Evolutionary conservation across 805 yeast genomes (phyloP).

Genomic region (Candida insectorum): DNA sequence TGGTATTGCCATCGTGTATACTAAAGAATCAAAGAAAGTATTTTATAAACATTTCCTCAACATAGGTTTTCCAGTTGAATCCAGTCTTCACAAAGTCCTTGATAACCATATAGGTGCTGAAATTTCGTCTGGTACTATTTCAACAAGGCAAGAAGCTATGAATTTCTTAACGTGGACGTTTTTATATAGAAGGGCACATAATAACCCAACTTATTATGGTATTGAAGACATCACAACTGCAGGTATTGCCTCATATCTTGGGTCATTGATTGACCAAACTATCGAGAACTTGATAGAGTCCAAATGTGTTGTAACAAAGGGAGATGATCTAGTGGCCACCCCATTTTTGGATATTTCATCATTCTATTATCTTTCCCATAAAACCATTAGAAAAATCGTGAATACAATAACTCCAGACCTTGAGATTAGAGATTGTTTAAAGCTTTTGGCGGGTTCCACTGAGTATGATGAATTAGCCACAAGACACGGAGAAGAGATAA

Average conservation of each 20-base stretch:
- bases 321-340: slow-evolving; percentile 58
- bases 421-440: slow-evolving; percentile 61
- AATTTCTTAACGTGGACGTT: slow-evolving; percentile 78
- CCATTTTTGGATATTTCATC: slow-evolving; percentile 84
- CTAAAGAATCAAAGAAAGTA: slow-evolving; percentile 69
- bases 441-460: slow-evolving; percentile 55
- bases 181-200: slow-evolving; percentile 67
- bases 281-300: slow-evolving; percentile 68
- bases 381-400: slow-evolving; percentile 72
- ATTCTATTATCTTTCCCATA: slow-evolving; percentile 89
- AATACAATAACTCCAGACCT: slow-evolving; percentile 45
- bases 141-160: slow-evolving; percentile 63
- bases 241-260: slow-evolving; percentile 58
- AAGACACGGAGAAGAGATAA: slow-evolving; percentile 86
- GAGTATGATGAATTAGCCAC: slow-evolving; percentile 90
- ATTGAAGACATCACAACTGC: slow-evolving; percentile 56
- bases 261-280: slow-evolving; percentile 64
- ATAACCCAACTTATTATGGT: slow-evolving; percentile 75
- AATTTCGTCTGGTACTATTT: slow-evolving; percentile 66
- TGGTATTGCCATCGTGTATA: slow-evolving; percentile 73
- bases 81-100: slow-evolving; percentile 71
- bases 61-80: slow-evolving; percentile 80
- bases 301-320: slow-evolving; percentile 58
- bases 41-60: slow-evolving; percentile 77
- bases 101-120: slow-evolving; percentile 83